Conservation (phyloP, 345 rosid species). For the Schrenkiella parvula region DNA sequence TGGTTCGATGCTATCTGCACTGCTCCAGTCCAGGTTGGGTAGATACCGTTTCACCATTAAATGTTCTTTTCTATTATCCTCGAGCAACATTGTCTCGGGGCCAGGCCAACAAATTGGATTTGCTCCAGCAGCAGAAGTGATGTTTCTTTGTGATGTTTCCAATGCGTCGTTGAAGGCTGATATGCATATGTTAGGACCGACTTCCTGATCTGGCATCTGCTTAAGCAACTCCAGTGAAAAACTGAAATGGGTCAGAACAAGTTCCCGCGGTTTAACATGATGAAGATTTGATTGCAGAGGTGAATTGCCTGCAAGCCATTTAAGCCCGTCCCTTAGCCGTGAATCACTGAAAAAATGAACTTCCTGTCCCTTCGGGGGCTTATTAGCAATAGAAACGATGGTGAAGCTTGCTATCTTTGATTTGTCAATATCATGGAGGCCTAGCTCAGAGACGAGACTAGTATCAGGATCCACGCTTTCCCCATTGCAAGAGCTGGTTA, state of each 20-base stretch:
- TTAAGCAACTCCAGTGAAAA: constrained; percentile 48
- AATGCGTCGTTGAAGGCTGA: constrained; percentile 76
- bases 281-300: constrained; percentile 66
- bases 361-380: constrained; percentile 28
- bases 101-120: constrained; percentile 74
- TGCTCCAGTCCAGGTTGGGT: constrained; percentile 75
- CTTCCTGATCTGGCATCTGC: constrained; percentile 40
- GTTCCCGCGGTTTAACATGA: constrained; percentile 47
- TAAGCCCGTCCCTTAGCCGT: constrained; percentile 64
- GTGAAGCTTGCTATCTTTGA: constrained; percentile 52
- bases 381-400: constrained; percentile 56
- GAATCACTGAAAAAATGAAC: constrained; percentile 69
- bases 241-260: constrained; percentile 53
- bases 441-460: constrained; percentile 42
- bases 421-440: constrained; percentile 62
- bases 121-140: constrained; percentile 55
- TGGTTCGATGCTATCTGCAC: constrained; percentile 40
- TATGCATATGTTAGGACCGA: constrained; percentile 61
- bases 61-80: constrained; percentile 38
- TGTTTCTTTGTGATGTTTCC: constrained; percentile 48
- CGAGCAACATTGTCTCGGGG: constrained; percentile 58
- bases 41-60: constrained; percentile 45
- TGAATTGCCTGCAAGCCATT: constrained; percentile 78
- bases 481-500: constrained; percentile 44
- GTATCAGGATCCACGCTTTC: constrained; percentile 42